Conservation (phyloP, 495 filamentous ascomycete species). For the Letharia lupina region DNA sequence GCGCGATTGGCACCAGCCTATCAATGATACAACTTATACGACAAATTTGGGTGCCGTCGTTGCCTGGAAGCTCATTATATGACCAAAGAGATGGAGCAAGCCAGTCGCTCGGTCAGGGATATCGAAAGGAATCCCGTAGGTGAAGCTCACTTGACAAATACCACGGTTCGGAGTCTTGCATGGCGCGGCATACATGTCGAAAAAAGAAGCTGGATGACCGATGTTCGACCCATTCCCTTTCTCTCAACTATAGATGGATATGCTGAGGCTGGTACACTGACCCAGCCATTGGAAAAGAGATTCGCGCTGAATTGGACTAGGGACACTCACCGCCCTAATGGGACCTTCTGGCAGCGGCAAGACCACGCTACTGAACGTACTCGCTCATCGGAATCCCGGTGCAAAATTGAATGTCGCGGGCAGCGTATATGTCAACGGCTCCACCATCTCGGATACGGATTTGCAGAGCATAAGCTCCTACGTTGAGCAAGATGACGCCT, state of each 20-base stretch:
- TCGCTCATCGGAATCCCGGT: constrained; percentile 38
- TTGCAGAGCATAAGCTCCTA: no score
- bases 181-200: constrained; percentile 10
- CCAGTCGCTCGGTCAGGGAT: constrained; percentile 33
- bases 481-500: no score
- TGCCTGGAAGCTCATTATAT: no score
- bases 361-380: constrained; percentile 65
- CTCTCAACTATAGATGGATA: constrained; percentile 5
- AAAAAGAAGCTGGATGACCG: background rate
- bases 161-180: constrained; percentile 2
- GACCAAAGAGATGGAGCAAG: background rate
- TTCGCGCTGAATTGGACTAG: constrained; percentile 28
- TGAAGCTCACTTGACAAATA: constrained; percentile 17
- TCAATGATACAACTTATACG: no score
- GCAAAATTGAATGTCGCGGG: background rate
- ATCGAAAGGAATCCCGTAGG: constrained; percentile 10
- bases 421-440: constrained; percentile 12
- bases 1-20: no score
- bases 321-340: constrained; percentile 65
- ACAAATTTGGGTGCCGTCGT: no score
- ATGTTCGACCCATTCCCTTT: constrained; percentile 3
- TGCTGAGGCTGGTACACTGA: constrained; percentile 30
- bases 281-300: background rate
- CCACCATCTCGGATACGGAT: no score
- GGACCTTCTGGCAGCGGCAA: constrained; percentile 70